phyloP scores from a whole-genome alignment of 2,329 filamentous ascomycete species.

The Cryoendolithus antarcticus region DNA sequence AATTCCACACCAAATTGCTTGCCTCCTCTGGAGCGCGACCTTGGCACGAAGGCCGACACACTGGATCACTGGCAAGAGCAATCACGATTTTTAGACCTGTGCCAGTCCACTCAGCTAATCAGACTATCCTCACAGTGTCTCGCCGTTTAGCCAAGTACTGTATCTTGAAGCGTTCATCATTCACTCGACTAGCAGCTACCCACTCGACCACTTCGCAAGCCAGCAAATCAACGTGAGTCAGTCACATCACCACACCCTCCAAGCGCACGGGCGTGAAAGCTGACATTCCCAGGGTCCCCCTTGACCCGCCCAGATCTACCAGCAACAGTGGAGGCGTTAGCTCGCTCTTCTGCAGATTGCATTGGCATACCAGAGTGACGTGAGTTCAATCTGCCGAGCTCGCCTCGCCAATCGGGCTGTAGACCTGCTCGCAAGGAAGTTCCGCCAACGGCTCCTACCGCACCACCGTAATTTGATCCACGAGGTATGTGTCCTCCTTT shows the following conservation, averaged over 20 bases:
- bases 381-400: slow-evolving; percentile 21
- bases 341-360: slow-evolving; percentile 38
- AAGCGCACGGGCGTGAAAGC: slow-evolving; percentile 1
- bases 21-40: slow-evolving; percentile 12
- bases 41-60: slow-evolving; percentile 2
- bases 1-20: slow-evolving; percentile 11
- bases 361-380: slow-evolving; percentile 13
- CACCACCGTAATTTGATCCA: slow-evolving; percentile 36
- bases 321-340: slow-evolving; percentile 39
- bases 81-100: neutral
- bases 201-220: slow-evolving; percentile 1
- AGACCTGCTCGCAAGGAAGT: slow-evolving; percentile 31
- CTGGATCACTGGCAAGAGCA: neutral
- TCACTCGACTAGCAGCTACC: slow-evolving; percentile 1
- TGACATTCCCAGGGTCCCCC: slow-evolving; percentile 24
- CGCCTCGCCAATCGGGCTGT: slow-evolving; percentile 25
- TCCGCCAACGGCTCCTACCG: slow-evolving; percentile 15
- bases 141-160: slow-evolving; percentile 9
- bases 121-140: slow-evolving; percentile 6
- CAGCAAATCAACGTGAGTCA: neutral
- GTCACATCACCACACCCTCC: neutral
- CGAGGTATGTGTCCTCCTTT: slow-evolving; percentile 29
- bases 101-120: slow-evolving; percentile 3
- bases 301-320: slow-evolving; percentile 18
- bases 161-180: slow-evolving; percentile 5